A percentile compares a stretch with the other conserved stretches of the same genome.
These are phyloP conservation scores for Fusarium hainanense DNA, from an alignment of 2,329 filamentous ascomycete species.

Conservation along the genomic window DNA sequence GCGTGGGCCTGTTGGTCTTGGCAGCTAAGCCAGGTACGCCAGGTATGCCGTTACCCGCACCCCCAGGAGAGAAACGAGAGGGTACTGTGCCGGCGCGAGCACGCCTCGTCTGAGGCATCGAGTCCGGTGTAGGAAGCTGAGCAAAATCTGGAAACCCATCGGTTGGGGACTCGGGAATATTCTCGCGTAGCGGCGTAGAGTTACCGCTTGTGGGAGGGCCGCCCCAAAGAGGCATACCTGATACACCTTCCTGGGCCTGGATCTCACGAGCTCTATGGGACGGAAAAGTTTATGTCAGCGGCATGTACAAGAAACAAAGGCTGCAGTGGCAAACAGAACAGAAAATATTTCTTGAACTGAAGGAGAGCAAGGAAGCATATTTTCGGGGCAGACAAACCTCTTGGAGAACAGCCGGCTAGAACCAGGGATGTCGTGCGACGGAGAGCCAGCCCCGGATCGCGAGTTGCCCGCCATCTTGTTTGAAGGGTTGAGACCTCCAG, in stretches of 20 bases:
- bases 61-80: constrained; percentile 87
- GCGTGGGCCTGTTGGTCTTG: constrained; percentile 86
- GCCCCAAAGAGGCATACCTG: constrained; percentile 82
- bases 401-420: constrained; percentile 87
- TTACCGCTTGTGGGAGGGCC: constrained; percentile 96
- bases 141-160: constrained; percentile 95
- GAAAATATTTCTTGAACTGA: constrained; percentile 12
- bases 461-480: constrained; percentile 69
- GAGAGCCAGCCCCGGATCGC: constrained; percentile 92
- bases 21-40: constrained; percentile 69
- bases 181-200: constrained; percentile 94
- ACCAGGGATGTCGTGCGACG: constrained; percentile 86
- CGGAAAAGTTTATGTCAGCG: constrained; percentile 29
- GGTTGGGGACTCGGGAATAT: constrained; percentile 95
- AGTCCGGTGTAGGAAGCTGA: constrained; percentile 74
- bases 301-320: not conserved
- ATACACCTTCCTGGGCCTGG: constrained; percentile 92
- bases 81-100: constrained; percentile 95
- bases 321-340: constrained; percentile 4
- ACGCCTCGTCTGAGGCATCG: constrained; percentile 76
- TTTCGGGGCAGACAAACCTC: constrained; percentile 70
- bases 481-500: constrained; percentile 69
- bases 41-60: constrained; percentile 68
- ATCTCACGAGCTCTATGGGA: constrained; percentile 89
- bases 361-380: constrained; percentile 1